Conservation (phyloP, 768 basidiomycete genomes). For the Trametes sanguinea region DNA sequence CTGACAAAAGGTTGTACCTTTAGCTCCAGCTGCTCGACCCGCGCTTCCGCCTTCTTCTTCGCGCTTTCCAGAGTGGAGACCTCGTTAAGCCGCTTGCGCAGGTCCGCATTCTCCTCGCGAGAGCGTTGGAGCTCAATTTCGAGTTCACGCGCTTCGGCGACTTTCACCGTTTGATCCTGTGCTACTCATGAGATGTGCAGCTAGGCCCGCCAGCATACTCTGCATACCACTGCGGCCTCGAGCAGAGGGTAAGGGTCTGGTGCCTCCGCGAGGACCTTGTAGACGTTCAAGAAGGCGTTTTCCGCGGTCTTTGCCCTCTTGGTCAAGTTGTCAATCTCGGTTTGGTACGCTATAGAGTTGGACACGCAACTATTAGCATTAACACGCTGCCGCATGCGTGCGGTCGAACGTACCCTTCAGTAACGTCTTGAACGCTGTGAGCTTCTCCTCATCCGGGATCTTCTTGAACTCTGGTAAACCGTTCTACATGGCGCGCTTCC, state of each 20-base stretch:
- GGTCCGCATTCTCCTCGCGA: constrained; percentile 79
- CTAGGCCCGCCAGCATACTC: background rate
- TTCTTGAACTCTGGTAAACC: constrained; percentile 84
- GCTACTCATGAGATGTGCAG: background rate
- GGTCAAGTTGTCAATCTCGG: constrained; percentile 94
- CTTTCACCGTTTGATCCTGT: constrained; percentile 92
- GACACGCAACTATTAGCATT: background rate
- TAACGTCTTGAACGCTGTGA: constrained; percentile 83
- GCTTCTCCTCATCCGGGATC: constrained; percentile 87
- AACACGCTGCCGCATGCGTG: background rate
- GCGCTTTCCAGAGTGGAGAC: constrained; percentile 61
- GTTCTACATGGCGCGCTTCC: background rate
- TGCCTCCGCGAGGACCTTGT: constrained; percentile 95
- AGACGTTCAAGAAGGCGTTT: constrained; percentile 94
- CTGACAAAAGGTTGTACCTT: constrained; percentile 52
- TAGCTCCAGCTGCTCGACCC: constrained; percentile 77
- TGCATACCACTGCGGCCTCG: constrained; percentile 84
- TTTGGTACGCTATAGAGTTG: constrained; percentile 75
- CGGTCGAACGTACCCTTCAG: constrained; percentile 64
- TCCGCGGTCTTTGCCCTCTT: constrained; percentile 91
- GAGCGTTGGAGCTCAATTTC: constrained; percentile 73
- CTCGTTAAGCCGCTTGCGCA: constrained; percentile 72
- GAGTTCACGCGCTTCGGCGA: constrained; percentile 75
- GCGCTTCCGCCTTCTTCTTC: constrained; percentile 74
- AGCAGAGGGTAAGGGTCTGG: constrained; percentile 97